phyloP scores from a whole-genome alignment of 1,139 yeast genomes.

The Suhomyces panamericanus region DNA sequence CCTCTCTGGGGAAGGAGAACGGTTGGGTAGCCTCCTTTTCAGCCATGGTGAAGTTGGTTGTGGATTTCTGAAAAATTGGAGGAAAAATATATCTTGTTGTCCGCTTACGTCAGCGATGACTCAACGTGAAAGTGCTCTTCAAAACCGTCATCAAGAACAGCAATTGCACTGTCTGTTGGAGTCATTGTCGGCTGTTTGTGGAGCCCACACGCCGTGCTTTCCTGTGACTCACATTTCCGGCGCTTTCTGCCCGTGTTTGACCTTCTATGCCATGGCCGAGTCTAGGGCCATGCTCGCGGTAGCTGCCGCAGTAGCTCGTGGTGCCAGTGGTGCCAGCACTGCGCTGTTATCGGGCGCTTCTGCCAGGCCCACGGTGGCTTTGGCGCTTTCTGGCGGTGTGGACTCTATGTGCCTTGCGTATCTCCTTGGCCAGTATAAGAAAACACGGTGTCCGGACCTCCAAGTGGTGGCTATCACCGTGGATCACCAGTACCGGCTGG shows the following conservation, averaged over 20 bases:
- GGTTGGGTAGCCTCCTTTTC: slow-evolving; percentile 35
- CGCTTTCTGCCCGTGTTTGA: background rate
- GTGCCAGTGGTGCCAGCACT: too few species aligned
- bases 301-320: background rate
- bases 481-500: slow-evolving; percentile 54
- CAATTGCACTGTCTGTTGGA: too few species aligned
- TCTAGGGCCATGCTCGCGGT: slow-evolving; percentile 1
- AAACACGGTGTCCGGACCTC: slow-evolving; percentile 23
- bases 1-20: slow-evolving; percentile 80
- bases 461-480: slow-evolving; percentile 54
- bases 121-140: background rate
- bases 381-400: slow-evolving; percentile 79
- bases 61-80: slow-evolving; percentile 2
- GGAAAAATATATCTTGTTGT: background rate
- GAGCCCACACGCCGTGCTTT: too few species aligned
- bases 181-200: too few species aligned
- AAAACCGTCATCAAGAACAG: too few species aligned
- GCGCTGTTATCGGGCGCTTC: background rate
- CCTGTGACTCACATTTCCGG: too few species aligned
- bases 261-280: background rate
- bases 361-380: slow-evolving; percentile 12
- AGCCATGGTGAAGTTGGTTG: slow-evolving; percentile 24
- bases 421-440: slow-evolving; percentile 36
- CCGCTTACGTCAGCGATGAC: slow-evolving; percentile 6
- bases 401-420: slow-evolving; percentile 72